Percentiles rank a stretch among this genome's conserved stretches.
Evolutionary conservation across 352 stramenopile genomes (phyloP).

Genomic region (Pythium phragmitis): DNA sequence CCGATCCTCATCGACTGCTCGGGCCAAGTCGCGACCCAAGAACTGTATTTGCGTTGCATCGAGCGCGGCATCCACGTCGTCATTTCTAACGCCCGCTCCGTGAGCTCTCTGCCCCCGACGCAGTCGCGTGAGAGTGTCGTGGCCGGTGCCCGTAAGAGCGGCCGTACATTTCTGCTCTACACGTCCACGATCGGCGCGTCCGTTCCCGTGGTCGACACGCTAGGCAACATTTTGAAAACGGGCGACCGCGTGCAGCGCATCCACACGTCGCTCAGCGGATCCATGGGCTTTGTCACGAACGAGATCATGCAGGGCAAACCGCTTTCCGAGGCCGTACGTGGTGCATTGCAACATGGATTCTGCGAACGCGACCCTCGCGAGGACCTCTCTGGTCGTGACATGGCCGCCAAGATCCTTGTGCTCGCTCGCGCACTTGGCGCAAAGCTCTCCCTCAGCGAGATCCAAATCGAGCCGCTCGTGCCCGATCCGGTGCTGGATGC

Average conservation of each 20-base stretch:
- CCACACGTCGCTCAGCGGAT: slow-evolving; percentile 61
- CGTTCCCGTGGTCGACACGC: slow-evolving; percentile 69
- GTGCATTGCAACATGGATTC: slow-evolving; percentile 52
- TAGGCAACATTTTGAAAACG: slow-evolving; percentile 72
- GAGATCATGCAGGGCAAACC: slow-evolving; percentile 69
- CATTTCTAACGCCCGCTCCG: slow-evolving; percentile 62
- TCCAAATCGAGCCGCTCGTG: slow-evolving; percentile 52
- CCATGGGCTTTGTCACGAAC: slow-evolving; percentile 74
- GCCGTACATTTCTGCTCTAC: slow-evolving; percentile 78
- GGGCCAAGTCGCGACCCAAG: slow-evolving; percentile 44
- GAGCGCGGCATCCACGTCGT: slow-evolving; percentile 73
- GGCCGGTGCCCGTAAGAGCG: slow-evolving; percentile 26
- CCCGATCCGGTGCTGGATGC: slow-evolving; percentile 40
- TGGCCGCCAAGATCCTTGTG: slow-evolving; percentile 71
- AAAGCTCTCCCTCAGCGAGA: slow-evolving; percentile 41
- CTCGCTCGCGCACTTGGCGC: slow-evolving; percentile 62
- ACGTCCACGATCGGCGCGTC: slow-evolving; percentile 73
- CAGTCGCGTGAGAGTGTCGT: slow-evolving; percentile 60
- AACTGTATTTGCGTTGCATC: slow-evolving; percentile 61
- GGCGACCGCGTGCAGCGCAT: slow-evolving; percentile 65
- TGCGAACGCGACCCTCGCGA: slow-evolving; percentile 71
- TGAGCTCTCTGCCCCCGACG: slow-evolving; percentile 49
- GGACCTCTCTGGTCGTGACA: slow-evolving; percentile 62
- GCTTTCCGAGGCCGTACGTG: slow-evolving; percentile 53
- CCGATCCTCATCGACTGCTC: slow-evolving; percentile 77